Percentiles rank a stretch among this genome's conserved stretches.
Evolutionary conservation across 106 monocot genomes (phyloP).

Genomic region (Dendrobium huoshanense): DNA sequence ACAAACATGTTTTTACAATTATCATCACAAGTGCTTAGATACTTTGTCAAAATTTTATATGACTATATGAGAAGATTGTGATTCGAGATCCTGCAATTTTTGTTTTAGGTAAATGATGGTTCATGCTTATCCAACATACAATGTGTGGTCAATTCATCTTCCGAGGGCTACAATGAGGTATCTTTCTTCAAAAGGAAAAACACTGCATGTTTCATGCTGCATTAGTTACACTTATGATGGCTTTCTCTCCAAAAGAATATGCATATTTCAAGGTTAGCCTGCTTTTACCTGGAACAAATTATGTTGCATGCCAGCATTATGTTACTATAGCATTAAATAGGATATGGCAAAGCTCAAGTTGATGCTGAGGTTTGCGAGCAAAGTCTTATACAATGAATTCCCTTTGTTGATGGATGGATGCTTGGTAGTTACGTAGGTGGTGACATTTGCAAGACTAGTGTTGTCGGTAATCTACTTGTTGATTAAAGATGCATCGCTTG

Average conservation of each 20-base stretch:
- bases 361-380: background rate
- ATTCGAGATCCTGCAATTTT: background rate
- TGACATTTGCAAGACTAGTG: no score
- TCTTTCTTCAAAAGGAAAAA: background rate
- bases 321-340: background rate
- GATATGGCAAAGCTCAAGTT: background rate
- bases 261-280: background rate
- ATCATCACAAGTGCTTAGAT: background rate
- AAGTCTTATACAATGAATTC: background rate
- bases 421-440: background rate
- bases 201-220: background rate
- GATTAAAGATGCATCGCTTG: background rate
- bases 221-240: background rate
- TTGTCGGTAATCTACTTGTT: background rate
- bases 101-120: slow-evolving; percentile 84
- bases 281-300: background rate
- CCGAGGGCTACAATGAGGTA: slow-evolving; percentile 89
- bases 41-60: background rate
- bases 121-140: slow-evolving; percentile 95
- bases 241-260: background rate
- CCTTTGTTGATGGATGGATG: background rate
- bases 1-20: background rate
- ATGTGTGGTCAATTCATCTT: slow-evolving; percentile 77
- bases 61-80: background rate
- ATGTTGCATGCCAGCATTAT: background rate